Evolutionary conservation across 257 asterid species (phyloP).

Genomic region (Petrea volubilis): DNA sequence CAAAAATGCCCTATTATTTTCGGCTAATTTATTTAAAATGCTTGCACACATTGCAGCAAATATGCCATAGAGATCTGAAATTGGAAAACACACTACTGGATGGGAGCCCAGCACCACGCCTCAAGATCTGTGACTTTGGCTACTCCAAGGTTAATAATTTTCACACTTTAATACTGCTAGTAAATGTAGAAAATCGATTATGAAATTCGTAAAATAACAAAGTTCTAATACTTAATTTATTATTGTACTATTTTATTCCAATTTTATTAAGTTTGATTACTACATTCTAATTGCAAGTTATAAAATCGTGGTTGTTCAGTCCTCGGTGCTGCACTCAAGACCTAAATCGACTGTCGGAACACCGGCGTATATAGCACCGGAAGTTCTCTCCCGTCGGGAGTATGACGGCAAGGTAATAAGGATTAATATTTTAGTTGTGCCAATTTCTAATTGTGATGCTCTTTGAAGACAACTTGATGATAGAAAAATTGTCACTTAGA

Average conservation of each 20-base stretch:
- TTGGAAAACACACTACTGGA: slow-evolving; percentile 77
- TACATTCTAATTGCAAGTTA: too few relatives aligned
- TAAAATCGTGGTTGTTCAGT: too few relatives aligned
- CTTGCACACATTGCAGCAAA: slow-evolving; percentile 47
- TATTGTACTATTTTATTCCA: too few relatives aligned
- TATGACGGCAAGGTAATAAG: slow-evolving; percentile 68
- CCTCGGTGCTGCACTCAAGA: slow-evolving; percentile 67
- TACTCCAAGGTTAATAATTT: slow-evolving; percentile 34
- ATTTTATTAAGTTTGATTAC: too few relatives aligned
- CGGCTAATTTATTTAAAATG: background rate
- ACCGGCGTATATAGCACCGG: slow-evolving; percentile 78
- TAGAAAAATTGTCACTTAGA: too few relatives aligned
- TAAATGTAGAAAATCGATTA: too few relatives aligned
- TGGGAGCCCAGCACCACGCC: slow-evolving; percentile 82
- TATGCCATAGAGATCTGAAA: slow-evolving; percentile 74
- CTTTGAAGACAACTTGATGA: too few relatives aligned
- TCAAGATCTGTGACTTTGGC: slow-evolving; percentile 36
- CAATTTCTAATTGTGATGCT: too few relatives aligned
- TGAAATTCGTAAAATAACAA: too few relatives aligned
- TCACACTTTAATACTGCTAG: too few relatives aligned
- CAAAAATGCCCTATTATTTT: background rate
- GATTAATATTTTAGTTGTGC: background rate
- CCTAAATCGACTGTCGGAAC: slow-evolving; percentile 85
- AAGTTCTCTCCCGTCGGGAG: slow-evolving; percentile 70
- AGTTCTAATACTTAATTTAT: too few relatives aligned